Base-by-base conservation (phyloP, 129 eudicot species). In the Flaveria ramosissima region DNA sequence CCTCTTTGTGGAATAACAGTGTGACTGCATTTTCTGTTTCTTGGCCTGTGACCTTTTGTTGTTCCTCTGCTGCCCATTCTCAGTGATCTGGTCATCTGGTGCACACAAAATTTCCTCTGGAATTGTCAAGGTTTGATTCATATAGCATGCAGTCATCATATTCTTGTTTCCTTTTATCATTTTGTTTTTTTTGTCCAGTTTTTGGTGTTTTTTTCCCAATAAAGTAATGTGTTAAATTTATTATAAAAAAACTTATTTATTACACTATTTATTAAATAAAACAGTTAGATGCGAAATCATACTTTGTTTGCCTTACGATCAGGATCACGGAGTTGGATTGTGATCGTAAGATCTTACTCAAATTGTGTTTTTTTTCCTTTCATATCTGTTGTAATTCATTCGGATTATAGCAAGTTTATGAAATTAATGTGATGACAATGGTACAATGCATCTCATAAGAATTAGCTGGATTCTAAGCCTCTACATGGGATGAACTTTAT, bases 1-100 rank as follows among this genome's bases (percentile, higher is more conserved):
- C 69, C 46, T 52, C 75, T 68, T 55, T 76, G 12, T 68, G 66
- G 80, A 71, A 67, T 21, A 71, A 32, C 24, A 55, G 32, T 5
- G 15, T 71, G 63, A 32, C 63, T 71, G 77, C 77, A 72, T 72
- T 72, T 48, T 63, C 53, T 63, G 56, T 43, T 57, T 73, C 39
- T 43, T 59, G 78, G 56, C 43, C 30, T 41, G 32, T 43, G 57
- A 32, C 7, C 19, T 7, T 32, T 32, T 30, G 41, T 61, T 61
- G 69, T 63, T 27, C 69, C 15, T 63, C 69, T 63, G 69, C 69
- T 63, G 70, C 30, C 78, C 60, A 61, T 60, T 60, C 46, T 45
- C 42, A 53, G 27, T 45, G 15, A 27, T 24, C 45, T 23, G 27
- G 51, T 24, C 10, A 27, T 24, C 45, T 9, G 27, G 51, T 24